phyloP scores from a whole-genome alignment of 2,329 filamentous ascomycete genomes.

The Colletotrichum cordylinicola region DNA sequence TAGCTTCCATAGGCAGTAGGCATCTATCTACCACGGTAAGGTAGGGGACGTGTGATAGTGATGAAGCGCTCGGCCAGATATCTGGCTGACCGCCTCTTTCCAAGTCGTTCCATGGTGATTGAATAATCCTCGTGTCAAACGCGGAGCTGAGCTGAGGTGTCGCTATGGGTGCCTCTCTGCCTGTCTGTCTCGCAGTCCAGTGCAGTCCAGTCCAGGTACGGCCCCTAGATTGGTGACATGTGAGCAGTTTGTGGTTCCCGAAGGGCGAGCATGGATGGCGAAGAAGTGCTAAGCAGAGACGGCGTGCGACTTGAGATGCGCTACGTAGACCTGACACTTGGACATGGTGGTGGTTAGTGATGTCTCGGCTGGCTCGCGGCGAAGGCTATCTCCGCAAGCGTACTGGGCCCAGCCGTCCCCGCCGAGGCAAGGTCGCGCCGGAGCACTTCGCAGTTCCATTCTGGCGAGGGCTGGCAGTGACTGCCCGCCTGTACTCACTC shows the following conservation, averaged over 20 bases:
- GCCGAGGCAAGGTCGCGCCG: neutral
- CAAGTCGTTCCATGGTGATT: neutral
- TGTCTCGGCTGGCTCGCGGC: conserved; percentile 12
- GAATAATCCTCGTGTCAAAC: neutral
- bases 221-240: conserved; percentile 11
- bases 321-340: conserved; percentile 13
- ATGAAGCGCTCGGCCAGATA: neutral
- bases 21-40: neutral
- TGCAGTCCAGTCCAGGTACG: neutral
- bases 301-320: conserved; percentile 2
- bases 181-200: neutral
- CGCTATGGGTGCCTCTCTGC: neutral
- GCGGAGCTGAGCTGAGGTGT: conserved; percentile 5
- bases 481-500: neutral
- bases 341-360: conserved; percentile 13
- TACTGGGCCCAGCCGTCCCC: neutral
- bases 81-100: conserved; percentile 18
- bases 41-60: neutral
- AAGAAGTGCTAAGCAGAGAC: conserved; percentile 13
- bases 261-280: neutral
- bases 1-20: neutral
- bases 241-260: conserved; percentile 18
- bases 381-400: conserved; percentile 18
- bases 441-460: neutral
- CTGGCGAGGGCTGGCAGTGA: neutral